Evolutionary conservation across 257 asterid genomes (phyloP).

Genomic region (Jasminum sambac): DNA sequence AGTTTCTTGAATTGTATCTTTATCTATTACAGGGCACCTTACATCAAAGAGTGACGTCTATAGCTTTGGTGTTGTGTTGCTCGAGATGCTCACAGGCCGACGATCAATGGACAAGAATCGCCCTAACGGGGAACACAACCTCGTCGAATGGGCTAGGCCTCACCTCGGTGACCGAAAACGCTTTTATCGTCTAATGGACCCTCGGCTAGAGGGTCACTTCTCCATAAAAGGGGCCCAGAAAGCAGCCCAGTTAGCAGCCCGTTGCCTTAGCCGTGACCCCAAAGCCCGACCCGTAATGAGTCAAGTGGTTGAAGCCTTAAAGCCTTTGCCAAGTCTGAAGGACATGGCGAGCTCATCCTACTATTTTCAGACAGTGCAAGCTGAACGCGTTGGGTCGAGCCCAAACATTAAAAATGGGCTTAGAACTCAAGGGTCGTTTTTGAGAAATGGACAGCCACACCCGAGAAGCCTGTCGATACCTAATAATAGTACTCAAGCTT

Average conservation of each 20-base stretch:
- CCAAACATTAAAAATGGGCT: conserved; percentile 41
- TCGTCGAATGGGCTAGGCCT: conserved; percentile 67
- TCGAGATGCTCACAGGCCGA: conserved; percentile 62
- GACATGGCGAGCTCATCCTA: conserved; percentile 74
- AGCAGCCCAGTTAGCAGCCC: conserved; percentile 58
- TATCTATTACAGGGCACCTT: conserved; percentile 47
- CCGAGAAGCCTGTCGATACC: conserved; percentile 57
- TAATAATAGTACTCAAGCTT: conserved; percentile 43
- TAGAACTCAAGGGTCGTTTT: conserved; percentile 37
- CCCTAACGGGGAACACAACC: conserved; percentile 63
- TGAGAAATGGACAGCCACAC: conserved; percentile 43
- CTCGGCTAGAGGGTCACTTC: conserved; percentile 66
- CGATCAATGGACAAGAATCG: conserved; percentile 72
- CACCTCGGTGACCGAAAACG: conserved; percentile 52
- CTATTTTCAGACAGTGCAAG: conserved; percentile 58
- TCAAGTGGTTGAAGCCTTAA: conserved; percentile 58
- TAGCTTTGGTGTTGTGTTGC: conserved; percentile 61
- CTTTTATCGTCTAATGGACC: conserved; percentile 57
- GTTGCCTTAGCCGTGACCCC: conserved; percentile 58
- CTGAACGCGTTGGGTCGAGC: conserved; percentile 41
- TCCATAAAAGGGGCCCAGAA: conserved; percentile 64
- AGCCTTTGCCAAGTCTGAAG: conserved; percentile 60
- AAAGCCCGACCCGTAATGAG: conserved; percentile 59
- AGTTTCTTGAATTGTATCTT: neutral
- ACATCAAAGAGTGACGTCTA: conserved; percentile 67